Evolutionary conservation across 2,329 filamentous ascomycete species (phyloP).

Genomic region (Simplicillium sp.): DNA sequence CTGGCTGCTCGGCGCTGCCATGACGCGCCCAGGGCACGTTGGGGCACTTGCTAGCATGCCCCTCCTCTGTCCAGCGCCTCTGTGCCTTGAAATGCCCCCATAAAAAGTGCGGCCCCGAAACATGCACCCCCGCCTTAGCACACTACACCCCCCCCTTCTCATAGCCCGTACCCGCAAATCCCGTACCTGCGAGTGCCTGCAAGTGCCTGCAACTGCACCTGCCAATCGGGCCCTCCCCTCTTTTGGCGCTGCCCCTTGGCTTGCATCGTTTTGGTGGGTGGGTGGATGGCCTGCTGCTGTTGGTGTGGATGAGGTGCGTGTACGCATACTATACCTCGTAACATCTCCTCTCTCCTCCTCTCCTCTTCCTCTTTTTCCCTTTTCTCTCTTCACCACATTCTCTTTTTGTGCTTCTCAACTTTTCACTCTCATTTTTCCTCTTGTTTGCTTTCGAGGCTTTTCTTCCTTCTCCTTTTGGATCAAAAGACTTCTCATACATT

Average conservation of each 20-base stretch:
- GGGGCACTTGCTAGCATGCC: too few species aligned
- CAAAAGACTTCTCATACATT: slow-evolving; percentile 5
- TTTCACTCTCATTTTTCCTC: not conserved
- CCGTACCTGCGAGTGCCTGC: too few species aligned
- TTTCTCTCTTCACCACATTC: slow-evolving; percentile 2
- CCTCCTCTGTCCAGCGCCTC: not conserved
- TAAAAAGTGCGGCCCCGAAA: not conserved
- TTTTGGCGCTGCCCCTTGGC: too few species aligned
- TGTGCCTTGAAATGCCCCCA: not conserved
- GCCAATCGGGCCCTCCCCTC: too few species aligned
- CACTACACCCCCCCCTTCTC: not conserved
- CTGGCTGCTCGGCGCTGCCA: too few species aligned
- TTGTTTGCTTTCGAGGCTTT: slow-evolving; percentile 1
- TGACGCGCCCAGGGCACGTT: not conserved
- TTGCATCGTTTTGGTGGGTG: too few species aligned
- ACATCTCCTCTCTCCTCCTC: not conserved
- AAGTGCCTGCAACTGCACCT: too few species aligned
- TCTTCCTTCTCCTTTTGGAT: slow-evolving; percentile 3
- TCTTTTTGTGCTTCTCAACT: slow-evolving; percentile 1
- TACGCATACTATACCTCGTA: too few species aligned
- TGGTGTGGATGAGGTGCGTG: too few species aligned
- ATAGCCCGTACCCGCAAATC: not conserved
- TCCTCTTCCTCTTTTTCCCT: slow-evolving; percentile 4
- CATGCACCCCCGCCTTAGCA: not conserved
- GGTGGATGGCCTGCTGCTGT: too few species aligned